Base-by-base conservation (phyloP, 352 stramenopile genomes). In the Stramenopiles sp. region DNA sequence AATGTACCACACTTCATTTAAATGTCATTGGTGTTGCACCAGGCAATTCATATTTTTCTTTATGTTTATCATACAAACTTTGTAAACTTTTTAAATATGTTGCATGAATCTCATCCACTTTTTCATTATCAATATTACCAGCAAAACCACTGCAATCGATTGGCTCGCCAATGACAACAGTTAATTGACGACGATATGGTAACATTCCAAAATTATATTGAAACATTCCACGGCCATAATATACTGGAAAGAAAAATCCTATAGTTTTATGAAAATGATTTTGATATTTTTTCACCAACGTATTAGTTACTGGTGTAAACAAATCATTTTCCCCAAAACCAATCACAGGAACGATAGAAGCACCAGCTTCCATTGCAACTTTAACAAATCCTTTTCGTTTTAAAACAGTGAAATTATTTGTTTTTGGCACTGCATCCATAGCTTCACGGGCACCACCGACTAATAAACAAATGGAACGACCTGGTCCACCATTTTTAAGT, bases 241-340 rank as follows among this genome's bases (percentile, higher is more conserved):
- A 80, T 20, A 84, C 73, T 20, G 82, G 82, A 0, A 79, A 78
- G 7, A 80, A 79, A 81, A 84, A 84, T 29, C 78, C 83, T 78
- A 84, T 31, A 29, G 76, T 83, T 43, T 85, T 84, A 33, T 73
- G 73, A 30, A 83, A 31, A 7, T 31, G 80, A 29, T 82, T 76
- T 74, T 84, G 82, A 7, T 83, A 27, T 33, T 78, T 81, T n/a
- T 80, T 78, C 32, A 81, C 73, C 80, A 73, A 84, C 63, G 83
- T 82, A 73, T 84, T 81, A 78, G 82, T 80, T 23, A 80, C n/a
- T 13, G 74, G 84, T 31, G 83, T 77, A 73, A 81, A 86, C 29
- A 84, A 78, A 33, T 86, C 81, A 43, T 79, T 84, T 73, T 86
- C 84, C 43, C 84, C 84, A 80, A 86, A 87, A 32, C 78, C 83